A percentile compares a stretch with the other conserved stretches of the same genome.
Conservation (phyloP, 257 asterid genomes). For the Avicennia marina region DNA sequence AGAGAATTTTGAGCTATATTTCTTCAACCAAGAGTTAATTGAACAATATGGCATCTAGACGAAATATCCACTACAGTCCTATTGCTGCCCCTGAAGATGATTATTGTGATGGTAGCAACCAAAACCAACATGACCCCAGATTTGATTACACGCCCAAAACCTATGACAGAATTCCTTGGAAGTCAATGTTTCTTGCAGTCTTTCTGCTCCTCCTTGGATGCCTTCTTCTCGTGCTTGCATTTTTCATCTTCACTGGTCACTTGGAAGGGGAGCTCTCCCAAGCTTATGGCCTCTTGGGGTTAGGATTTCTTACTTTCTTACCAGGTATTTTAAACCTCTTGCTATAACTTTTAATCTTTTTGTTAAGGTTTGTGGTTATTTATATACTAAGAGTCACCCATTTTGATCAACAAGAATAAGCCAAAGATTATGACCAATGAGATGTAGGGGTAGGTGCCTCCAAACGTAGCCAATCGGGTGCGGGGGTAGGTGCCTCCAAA, state of each 20-base stretch:
- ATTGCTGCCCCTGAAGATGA: constrained; percentile 64
- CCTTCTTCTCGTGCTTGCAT: constrained; percentile 62
- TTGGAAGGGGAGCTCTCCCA: constrained; percentile 83
- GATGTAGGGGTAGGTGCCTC: too few relatives aligned
- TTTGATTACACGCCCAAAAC: constrained; percentile 73
- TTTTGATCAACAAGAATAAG: too few relatives aligned
- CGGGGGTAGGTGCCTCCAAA: too few relatives aligned
- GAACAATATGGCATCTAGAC: constrained; percentile 57
- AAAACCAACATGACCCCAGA: constrained; percentile 49
- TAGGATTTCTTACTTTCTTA: constrained; percentile 70
- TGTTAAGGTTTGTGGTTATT: too few relatives aligned
- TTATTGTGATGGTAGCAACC: constrained; percentile 30
- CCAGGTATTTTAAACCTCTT: constrained; percentile 48
- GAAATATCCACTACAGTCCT: constrained; percentile 60
- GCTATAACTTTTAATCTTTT: neutral
- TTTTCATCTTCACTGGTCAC: constrained; percentile 86
- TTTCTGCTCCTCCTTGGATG: constrained; percentile 87
- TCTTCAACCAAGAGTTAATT: constrained; percentile 9
- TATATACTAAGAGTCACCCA: too few relatives aligned
- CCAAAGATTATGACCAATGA: too few relatives aligned
- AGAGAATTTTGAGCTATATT: constrained; percentile 7
- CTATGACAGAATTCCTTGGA: constrained; percentile 76
- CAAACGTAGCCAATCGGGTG: too few relatives aligned
- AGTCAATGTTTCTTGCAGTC: constrained; percentile 73
- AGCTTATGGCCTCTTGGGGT: constrained; percentile 80